These are phyloP conservation scores for Scutellospora calospora DNA, from an alignment of 371 early-diverging fungal genomes.

Conservation along the genomic window DNA sequence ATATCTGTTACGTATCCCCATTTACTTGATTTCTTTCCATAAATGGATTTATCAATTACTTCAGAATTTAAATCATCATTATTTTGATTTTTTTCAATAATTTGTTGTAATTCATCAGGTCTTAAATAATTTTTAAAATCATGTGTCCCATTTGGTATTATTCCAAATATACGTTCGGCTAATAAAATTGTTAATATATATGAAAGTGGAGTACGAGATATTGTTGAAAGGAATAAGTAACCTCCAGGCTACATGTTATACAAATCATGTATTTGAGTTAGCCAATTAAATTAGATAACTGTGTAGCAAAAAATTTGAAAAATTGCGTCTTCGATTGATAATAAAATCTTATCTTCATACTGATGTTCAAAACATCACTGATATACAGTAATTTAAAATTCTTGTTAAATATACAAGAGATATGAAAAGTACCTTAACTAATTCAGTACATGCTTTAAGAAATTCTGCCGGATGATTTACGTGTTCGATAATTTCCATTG, in stretches of 20 bases:
- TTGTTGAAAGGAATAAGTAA: slow-evolving; percentile 86
- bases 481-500: slow-evolving; percentile 95
- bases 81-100: slow-evolving; percentile 43
- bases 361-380: background rate
- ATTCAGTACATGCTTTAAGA: slow-evolving; percentile 66
- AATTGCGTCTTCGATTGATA: no score
- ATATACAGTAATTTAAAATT: no score
- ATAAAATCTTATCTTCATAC: no score
- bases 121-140: slow-evolving; percentile 85
- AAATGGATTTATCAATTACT: slow-evolving; percentile 13
- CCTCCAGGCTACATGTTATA: slow-evolving; percentile 52
- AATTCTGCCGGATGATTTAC: slow-evolving; percentile 82
- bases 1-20: slow-evolving; percentile 46
- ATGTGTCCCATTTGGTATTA: slow-evolving; percentile 91
- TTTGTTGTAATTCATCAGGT: slow-evolving; percentile 64
- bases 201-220: slow-evolving; percentile 84
- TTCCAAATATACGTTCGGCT: slow-evolving; percentile 83
- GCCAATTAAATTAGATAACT: slow-evolving; percentile 44
- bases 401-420: background rate
- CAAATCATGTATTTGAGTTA: slow-evolving; percentile 49
- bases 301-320: no score
- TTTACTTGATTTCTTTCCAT: background rate
- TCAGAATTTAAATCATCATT: background rate
- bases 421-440: slow-evolving; percentile 62
- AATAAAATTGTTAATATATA: slow-evolving; percentile 81